These are phyloP conservation scores for Venturia carpophila DNA, from an alignment of 2,329 filamentous ascomycete genomes.

Conservation along the genomic window DNA sequence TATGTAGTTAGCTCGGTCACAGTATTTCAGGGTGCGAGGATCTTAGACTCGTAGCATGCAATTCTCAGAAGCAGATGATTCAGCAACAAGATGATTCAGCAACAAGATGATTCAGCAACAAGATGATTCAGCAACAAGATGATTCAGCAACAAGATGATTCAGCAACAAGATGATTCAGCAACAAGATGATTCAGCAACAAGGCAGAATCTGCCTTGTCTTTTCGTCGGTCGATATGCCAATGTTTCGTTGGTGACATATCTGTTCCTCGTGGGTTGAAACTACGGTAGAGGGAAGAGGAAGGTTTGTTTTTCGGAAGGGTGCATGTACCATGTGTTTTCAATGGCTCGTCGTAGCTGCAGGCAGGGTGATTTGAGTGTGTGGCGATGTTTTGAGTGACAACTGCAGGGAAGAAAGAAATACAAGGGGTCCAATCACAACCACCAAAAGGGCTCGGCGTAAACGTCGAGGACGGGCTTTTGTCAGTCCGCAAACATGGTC, in stretches of 20 bases:
- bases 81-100: too few relatives aligned
- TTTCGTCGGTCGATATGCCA: not conserved
- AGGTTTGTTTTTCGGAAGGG: not conserved
- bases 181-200: slow-evolving; percentile 6
- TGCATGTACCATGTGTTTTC: not conserved
- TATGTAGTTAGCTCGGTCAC: slow-evolving; percentile 1
- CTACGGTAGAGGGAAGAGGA: not conserved
- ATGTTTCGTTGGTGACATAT: not conserved
- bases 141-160: too few relatives aligned
- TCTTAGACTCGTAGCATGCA: slow-evolving; percentile 5
- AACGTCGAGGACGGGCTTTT: slow-evolving; percentile 1
- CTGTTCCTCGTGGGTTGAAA: slow-evolving; percentile 1
- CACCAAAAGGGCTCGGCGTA: not conserved
- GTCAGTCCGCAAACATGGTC: not conserved
- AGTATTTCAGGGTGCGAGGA: not conserved
- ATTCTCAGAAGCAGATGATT: slow-evolving; percentile 8
- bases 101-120: too few relatives aligned
- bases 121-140: too few relatives aligned
- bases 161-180: too few relatives aligned
- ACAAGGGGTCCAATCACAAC: not conserved
- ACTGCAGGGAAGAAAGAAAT: not conserved
- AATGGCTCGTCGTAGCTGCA: not conserved
- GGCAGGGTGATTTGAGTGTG: not conserved
- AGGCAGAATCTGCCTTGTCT: not conserved
- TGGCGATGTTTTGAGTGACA: not conserved